Base-by-base conservation (phyloP, 345 rosid species). In the Diplotaxis tenuifolia region DNA sequence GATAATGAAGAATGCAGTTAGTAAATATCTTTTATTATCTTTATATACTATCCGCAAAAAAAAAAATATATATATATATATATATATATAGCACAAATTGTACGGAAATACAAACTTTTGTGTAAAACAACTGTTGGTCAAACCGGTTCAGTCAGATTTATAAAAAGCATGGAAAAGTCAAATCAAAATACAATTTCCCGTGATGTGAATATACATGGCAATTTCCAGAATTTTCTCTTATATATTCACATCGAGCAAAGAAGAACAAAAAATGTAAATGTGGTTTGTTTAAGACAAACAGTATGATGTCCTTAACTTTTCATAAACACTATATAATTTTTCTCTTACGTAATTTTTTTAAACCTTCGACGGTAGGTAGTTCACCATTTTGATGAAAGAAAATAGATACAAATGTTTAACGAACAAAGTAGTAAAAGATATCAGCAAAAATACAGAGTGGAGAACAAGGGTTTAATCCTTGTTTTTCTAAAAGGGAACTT, bases 161-260 rank as follows among this genome's bases (percentile, higher is more conserved):
- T 40, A 38, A 52, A n/a, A 68, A 62, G 59, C 65, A 62, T 70
- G 18, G 79, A 75, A 75, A 69, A 69, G 75, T 75, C 79, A 55
- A 45, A 75, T 75, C 79, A 70, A 31, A 55, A 15, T 76, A 42
- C 70, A 70, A 70, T 69, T 76, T 70, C 71, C 70, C 53, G 66
- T 76, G 75, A 76, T 63, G 75, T 75, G 75, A 76, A 70, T 76
- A 18, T 69, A 55, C 66, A 56, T 45, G 59, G 65, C 27, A 54
- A 76, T 34, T 36, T 10, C 12, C 1, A 9, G n/a, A 31, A 8
- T 52, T 18, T 21, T 60, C 31, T 60, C 12, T 47, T 14, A 47
- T 25, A 15, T 68, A 42, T 28, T 7, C 20, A 56, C 31, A 55
- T 23, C 15, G 23, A 55, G 12, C 19, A 27, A 14, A 25, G 34